Base-by-base conservation (phyloP, 805 yeast genomes). In the Hanseniaspora pseudoguilliermondii region DNA sequence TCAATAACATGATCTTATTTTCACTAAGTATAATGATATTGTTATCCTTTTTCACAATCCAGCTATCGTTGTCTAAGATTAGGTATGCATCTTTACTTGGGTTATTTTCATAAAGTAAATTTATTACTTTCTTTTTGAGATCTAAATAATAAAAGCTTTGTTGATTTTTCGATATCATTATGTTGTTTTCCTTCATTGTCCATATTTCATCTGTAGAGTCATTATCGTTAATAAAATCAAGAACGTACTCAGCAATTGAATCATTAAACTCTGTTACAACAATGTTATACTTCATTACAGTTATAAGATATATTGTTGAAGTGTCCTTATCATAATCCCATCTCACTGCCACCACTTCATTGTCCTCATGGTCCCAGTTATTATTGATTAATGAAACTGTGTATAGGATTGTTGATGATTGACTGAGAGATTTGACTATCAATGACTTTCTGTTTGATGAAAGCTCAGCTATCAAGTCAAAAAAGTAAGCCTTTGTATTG, bases 131-230 rank as follows among this genome's bases (percentile, higher is more conserved):
- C 1, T 18, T 13, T 10, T 44, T 11, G 5, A 52, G 11, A 27
- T 46, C 25, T 16, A 52, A 9, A 21, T 46, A 35, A 29, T 52
- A 52, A 44, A 52, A 52, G 18, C 25, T 52, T 27, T 52, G 55
- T 9, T 46, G 50, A 16, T 46, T 52, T 38, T 52, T 52, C 9
- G 55, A 52, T 38, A 52, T 15, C 2, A 52, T n/a, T 4, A 46
- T 44, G 23, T 52, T 52, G 42, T 46, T 20, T 38, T 52, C 55
- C 27, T 52, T 52, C 38, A 52, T 29, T 2, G 11, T 20, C 55
- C 55, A 52, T 18, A 52, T 46, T 29, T 44, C 50, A 46, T 52
- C 55, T 18, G 35, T 38, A 15, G 55, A 52, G 32, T 52, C 55
- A 52, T 52, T 47, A 1, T 52, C 50, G 32, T 52, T 46, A 1